These are phyloP conservation scores for Botrytis galanthina DNA, from an alignment of 2,329 filamentous ascomycete species.

Conservation along the genomic window DNA sequence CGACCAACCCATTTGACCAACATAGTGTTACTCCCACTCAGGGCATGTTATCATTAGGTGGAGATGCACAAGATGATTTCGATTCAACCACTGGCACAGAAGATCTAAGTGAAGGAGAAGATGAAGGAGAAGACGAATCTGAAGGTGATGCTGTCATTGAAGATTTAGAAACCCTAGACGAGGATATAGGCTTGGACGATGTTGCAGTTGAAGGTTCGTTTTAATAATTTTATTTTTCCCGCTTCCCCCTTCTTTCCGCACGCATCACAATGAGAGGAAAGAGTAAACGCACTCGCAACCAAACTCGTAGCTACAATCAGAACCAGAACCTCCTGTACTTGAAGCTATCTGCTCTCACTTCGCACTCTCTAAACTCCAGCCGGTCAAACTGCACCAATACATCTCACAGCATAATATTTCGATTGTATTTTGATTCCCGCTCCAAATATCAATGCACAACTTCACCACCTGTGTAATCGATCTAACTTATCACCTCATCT, in stretches of 20 bases:
- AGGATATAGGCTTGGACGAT: slow-evolving; percentile 22
- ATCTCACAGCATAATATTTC: background rate
- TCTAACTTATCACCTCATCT: background rate
- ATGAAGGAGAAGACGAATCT: slow-evolving; percentile 21
- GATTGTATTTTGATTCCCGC: background rate
- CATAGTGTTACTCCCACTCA: background rate
- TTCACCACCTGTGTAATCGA: slow-evolving; percentile 17
- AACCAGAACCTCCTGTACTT: background rate
- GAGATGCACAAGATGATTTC: background rate
- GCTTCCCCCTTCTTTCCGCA: background rate
- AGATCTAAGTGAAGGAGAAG: slow-evolving; percentile 14
- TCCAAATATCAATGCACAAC: background rate
- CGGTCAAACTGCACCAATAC: background rate
- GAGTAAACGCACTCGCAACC: background rate
- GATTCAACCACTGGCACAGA: slow-evolving; percentile 8
- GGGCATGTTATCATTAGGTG: background rate
- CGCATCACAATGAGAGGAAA: background rate
- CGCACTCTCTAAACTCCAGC: background rate
- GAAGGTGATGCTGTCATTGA: slow-evolving; percentile 12
- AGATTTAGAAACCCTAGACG: slow-evolving; percentile 12
- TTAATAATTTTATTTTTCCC: background rate
- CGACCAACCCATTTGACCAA: slow-evolving; percentile 4
- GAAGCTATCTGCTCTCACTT: background rate
- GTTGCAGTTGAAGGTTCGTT: slow-evolving; percentile 17
- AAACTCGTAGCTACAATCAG: background rate